Evolutionary conservation across 2,329 filamentous ascomycete genomes (phyloP).

Genomic region (Pseudophaeomoniella oleicola): DNA sequence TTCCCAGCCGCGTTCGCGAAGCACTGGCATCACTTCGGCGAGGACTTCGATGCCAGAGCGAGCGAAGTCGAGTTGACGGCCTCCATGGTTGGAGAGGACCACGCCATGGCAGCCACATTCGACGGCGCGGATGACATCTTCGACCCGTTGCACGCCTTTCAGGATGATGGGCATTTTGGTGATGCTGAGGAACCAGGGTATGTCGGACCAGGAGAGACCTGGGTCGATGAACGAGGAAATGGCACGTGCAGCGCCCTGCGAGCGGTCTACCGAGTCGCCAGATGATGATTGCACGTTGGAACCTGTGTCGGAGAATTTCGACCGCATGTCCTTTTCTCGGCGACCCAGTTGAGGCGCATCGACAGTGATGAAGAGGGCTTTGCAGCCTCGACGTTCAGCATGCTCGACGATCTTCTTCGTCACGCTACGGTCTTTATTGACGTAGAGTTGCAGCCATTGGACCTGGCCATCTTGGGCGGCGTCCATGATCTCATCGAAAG

Average conservation of each 20-base stretch:
- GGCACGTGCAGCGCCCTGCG: conserved; percentile 82
- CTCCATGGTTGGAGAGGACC: conserved; percentile 91
- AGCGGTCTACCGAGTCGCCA: conserved; percentile 63
- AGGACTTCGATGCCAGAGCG: conserved; percentile 81
- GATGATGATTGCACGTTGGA: conserved; percentile 59
- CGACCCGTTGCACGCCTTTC: conserved; percentile 91
- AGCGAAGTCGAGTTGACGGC: conserved; percentile 83
- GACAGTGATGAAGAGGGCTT: conserved; percentile 93
- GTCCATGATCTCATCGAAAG: conserved; percentile 93
- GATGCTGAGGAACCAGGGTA: conserved; percentile 80
- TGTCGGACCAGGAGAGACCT: conserved; percentile 80
- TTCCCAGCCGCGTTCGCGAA: conserved; percentile 59
- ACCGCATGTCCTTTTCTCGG: conserved; percentile 94
- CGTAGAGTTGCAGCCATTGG: conserved; percentile 94
- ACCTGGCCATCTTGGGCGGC: conserved; percentile 65
- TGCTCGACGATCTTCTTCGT: conserved; percentile 83
- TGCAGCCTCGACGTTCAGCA: conserved; percentile 82
- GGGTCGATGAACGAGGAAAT: conserved; percentile 98
- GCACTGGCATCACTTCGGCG: conserved; percentile 81
- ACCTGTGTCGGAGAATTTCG: conserved; percentile 74
- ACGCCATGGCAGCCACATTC: conserved; percentile 75
- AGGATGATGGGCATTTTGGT: conserved; percentile 91
- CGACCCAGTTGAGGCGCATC: conserved; percentile 91
- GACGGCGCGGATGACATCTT: conserved; percentile 81
- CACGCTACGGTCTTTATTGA: conserved; percentile 89